Evolutionary conservation across 75 land plant genomes (phyloP).

Genomic region (Sequoiadendron giganteum): DNA sequence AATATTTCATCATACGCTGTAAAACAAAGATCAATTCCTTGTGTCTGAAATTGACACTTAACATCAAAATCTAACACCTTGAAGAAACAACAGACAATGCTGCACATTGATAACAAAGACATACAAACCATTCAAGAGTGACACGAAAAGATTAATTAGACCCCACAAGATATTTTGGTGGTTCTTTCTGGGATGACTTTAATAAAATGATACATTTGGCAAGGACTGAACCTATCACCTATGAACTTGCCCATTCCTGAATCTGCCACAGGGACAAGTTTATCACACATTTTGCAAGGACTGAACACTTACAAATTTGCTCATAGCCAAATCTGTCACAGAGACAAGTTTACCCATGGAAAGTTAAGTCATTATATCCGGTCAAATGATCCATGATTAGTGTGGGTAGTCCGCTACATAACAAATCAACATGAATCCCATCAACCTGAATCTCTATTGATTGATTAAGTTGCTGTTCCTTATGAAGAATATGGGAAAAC

Average conservation of each 20-base stretch:
- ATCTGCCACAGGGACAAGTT: neutral
- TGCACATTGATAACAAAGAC: neutral
- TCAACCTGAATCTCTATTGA: no score
- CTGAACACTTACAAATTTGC: no score
- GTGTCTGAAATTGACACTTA: neutral
- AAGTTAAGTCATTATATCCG: no score
- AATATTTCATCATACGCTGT: neutral
- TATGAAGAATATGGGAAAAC: no score
- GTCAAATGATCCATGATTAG: no score
- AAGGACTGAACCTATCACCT: neutral
- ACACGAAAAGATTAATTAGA: neutral
- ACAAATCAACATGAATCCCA: no score
- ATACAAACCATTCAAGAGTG: neutral
- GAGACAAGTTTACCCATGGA: no score
- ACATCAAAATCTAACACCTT: neutral
- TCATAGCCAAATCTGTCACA: no score
- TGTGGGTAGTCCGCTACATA: no score
- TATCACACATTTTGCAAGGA: no score
- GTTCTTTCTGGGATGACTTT: neutral
- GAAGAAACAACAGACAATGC: neutral
- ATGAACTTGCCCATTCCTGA: neutral
- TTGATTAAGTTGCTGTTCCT: no score
- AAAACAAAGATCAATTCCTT: neutral
- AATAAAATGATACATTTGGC: neutral
- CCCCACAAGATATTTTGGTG: neutral